Conservation (phyloP, 768 basidiomycete genomes). For the Paxillus rubicundulus region DNA sequence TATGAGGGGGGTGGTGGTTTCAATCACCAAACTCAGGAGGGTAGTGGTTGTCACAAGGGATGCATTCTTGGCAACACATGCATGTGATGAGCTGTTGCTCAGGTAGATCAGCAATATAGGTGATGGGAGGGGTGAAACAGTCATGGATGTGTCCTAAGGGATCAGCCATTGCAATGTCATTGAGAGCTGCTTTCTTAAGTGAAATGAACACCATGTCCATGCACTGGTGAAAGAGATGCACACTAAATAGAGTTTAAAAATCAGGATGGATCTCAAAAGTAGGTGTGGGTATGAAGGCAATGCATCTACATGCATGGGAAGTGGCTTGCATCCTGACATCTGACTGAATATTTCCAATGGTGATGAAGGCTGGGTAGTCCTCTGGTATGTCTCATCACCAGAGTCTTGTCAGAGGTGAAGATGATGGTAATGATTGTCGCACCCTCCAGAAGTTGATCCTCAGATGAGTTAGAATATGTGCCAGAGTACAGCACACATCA, state of each 20-base stretch:
- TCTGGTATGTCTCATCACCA: neutral
- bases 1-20: no score
- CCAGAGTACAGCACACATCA: no score
- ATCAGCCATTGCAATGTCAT: slow-evolving; percentile 31
- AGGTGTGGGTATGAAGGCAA: slow-evolving; percentile 1
- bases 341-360: neutral
- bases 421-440: slow-evolving; percentile 31
- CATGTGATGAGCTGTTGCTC: no score
- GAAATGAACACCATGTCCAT: slow-evolving; percentile 29
- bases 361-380: neutral
- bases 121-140: slow-evolving; percentile 11
- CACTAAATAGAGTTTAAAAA: neutral
- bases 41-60: slow-evolving; percentile 14
- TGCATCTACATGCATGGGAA: slow-evolving; percentile 1
- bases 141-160: slow-evolving; percentile 4
- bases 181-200: slow-evolving; percentile 26
- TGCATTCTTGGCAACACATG: slow-evolving; percentile 6
- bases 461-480: no score
- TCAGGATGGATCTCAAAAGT: neutral
- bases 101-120: slow-evolving; percentile 15
- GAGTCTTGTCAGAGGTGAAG: slow-evolving; percentile 2
- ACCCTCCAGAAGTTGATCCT: slow-evolving; percentile 6
- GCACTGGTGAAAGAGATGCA: slow-evolving; percentile 27
- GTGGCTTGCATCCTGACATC: slow-evolving; percentile 6
- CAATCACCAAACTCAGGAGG: slow-evolving; percentile 13